Percentiles rank a stretch among this genome's conserved stretches.
Evolutionary conservation across 192 early-diverging fungal species (phyloP).

Genomic region (Linnemannia zychae): DNA sequence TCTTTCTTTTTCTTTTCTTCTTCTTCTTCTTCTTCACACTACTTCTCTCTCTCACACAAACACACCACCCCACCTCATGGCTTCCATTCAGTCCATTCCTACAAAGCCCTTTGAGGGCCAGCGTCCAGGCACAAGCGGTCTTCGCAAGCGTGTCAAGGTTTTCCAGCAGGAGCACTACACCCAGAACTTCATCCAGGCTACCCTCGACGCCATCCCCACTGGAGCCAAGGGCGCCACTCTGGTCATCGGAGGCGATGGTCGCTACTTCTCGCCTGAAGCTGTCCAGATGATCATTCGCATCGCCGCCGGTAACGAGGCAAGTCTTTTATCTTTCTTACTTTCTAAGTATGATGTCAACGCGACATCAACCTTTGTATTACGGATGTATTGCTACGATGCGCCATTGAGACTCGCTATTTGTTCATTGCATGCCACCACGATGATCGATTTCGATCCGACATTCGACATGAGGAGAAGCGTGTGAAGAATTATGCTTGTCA

Average conservation of each 20-base stretch:
- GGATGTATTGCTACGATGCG: not conserved
- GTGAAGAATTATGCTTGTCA: not conserved
- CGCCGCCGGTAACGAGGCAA: conserved; percentile 85
- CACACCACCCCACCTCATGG: conserved; percentile 27
- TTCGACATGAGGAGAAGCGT: not conserved
- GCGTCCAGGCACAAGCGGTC: conserved; percentile 97
- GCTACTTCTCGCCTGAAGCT: conserved; percentile 89
- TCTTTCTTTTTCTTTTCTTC: not conserved
- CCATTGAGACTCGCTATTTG: not conserved
- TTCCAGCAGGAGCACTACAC: conserved; percentile 97
- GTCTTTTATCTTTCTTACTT: conserved; percentile 30
- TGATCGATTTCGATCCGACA: not conserved
- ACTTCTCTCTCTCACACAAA: not conserved
- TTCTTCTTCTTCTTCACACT: not conserved
- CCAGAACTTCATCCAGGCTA: conserved; percentile 97
- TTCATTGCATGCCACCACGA: not conserved
- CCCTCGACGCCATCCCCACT: conserved; percentile 84
- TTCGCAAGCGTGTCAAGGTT: conserved; percentile 95
- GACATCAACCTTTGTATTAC: conserved; percentile 5
- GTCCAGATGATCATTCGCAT: conserved; percentile 91
- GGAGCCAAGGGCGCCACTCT: conserved; percentile 84
- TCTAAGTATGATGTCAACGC: conserved; percentile 11
- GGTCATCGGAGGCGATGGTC: conserved; percentile 97
- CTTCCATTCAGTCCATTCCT: conserved; percentile 60
- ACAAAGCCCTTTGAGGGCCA: conserved; percentile 91